Evolutionary conservation across 306 rosid species (phyloP), one percentile per base, ranked within the genome.

Genomic region (Trifolium dubium): DNA sequence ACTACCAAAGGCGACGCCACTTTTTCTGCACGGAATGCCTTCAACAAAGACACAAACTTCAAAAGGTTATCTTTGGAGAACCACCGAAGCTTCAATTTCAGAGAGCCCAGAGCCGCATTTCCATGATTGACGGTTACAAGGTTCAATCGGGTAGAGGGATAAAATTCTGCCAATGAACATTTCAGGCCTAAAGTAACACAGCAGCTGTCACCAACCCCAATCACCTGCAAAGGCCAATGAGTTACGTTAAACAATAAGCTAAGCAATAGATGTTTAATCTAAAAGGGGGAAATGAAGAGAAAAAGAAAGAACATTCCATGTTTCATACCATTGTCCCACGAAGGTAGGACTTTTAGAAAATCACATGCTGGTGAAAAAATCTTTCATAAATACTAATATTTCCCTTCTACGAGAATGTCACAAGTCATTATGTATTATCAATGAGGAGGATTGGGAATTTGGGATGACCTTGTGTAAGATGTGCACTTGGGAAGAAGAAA

Each of bases 11-110:
- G 86, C 41, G 88, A 79, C 29, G 14, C 46, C 67, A 50, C 56
- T 58, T 60, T 75, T 60, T 83, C 94, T 9, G 79, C 88, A 66
- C 84, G 90, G 77, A 94, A 88, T 63, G 99, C 96, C 86, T 85
- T 92, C 84, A 86, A 14, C 84, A 92, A 76, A 9, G 90, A 86
- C 77, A 89, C 85, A 17, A 94, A 94, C 71, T 94, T 88, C 76
- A 82, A 81, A 34, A 85, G 78, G 81, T 81, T 49, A 59, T 87
- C 92, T 60, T 79, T 75, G 13, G 90, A 87, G 73, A 87, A 86
- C 97, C 97, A 94, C 81, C 69, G 76, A 61, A 94, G 76, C 82
- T 87, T 94, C 95, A 93, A 81, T 68, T 81, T 84, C 58, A 53
- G 53, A 70, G 85, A 75, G 35, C 81, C 79, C 0, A 80, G 76